phyloP scores from a whole-genome alignment of 495 filamentous ascomycete species.

The Friedmanniomyces endolithicus region DNA sequence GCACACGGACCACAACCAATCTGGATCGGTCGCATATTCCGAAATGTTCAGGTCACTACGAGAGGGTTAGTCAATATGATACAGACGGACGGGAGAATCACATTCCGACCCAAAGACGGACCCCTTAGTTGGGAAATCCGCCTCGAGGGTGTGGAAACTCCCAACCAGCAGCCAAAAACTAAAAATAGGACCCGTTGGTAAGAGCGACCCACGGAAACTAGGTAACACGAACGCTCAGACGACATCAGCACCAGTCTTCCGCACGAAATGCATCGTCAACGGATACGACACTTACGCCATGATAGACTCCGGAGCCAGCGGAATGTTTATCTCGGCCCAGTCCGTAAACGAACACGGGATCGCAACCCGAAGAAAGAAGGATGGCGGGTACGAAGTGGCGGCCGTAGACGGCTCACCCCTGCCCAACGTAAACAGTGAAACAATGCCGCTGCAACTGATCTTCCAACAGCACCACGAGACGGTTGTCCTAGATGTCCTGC shows the following conservation, averaged over 20 bases:
- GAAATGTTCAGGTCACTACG: no score
- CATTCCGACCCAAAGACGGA: no score
- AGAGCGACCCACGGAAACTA: conserved; percentile 1
- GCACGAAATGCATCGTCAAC: conserved; percentile 1
- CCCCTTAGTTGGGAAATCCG: no score
- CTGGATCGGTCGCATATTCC: no score
- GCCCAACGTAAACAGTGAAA: not conserved
- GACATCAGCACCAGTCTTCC: conserved; percentile 4
- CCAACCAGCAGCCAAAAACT: not conserved
- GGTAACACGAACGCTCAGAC: not conserved
- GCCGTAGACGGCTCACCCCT: not conserved
- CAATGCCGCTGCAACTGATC: conserved; percentile 1
- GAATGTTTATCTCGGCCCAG: no score
- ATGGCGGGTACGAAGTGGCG: conserved; percentile 2
- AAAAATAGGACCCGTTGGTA: conserved; percentile 1
- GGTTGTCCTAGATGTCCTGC: not conserved
- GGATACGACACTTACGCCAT: conserved; percentile 1
- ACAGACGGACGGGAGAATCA: no score
- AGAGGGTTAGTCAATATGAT: no score
- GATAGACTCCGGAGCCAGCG: conserved; percentile 3
- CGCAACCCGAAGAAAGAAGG: not conserved
- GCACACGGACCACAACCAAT: not conserved
- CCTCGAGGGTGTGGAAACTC: no score
- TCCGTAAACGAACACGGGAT: no score
- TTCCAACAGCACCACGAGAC: not conserved